Evolutionary conservation across 768 basidiomycete genomes (phyloP).

Genomic region (Pluteus cervinus): DNA sequence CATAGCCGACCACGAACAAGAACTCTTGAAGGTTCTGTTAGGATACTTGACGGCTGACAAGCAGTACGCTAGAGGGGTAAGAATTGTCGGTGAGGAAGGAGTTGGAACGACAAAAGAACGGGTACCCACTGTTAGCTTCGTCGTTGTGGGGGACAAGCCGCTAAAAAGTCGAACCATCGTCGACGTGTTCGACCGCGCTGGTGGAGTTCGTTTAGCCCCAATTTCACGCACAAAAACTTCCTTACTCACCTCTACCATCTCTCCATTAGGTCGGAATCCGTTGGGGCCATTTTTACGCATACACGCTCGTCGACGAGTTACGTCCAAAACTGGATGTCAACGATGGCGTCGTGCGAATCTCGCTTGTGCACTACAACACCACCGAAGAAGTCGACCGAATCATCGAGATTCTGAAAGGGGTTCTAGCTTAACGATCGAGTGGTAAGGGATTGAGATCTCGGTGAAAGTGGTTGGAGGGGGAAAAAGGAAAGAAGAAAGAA

Average conservation of each 20-base stretch:
- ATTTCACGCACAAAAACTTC: not conserved
- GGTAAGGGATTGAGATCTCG: too few relatives aligned
- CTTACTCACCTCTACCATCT: slow-evolving; percentile 1
- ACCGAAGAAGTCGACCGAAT: slow-evolving; percentile 61
- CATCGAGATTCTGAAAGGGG: slow-evolving; percentile 46
- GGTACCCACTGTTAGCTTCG: slow-evolving; percentile 68
- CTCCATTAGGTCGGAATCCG: slow-evolving; percentile 64
- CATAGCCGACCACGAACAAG: slow-evolving; percentile 58
- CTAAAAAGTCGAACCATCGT: slow-evolving; percentile 63
- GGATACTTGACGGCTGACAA: slow-evolving; percentile 43
- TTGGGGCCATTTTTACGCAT: slow-evolving; percentile 76
- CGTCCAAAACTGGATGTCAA: slow-evolving; percentile 50
- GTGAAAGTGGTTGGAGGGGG: too few relatives aligned
- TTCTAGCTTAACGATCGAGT: slow-evolving; percentile 34
- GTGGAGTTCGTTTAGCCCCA: slow-evolving; percentile 44
- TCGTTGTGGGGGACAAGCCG: slow-evolving; percentile 52
- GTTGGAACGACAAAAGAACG: slow-evolving; percentile 32
- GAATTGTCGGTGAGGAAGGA: slow-evolving; percentile 58
- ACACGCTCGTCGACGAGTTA: slow-evolving; percentile 48
- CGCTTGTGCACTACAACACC: slow-evolving; percentile 77
- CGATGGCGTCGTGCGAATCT: slow-evolving; percentile 71
- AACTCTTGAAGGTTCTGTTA: slow-evolving; percentile 47
- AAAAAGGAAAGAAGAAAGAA: too few relatives aligned
- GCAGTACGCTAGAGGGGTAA: slow-evolving; percentile 52
- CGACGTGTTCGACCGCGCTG: slow-evolving; percentile 53